Evolutionary conservation across 495 filamentous ascomycete genomes (phyloP).

Genomic region (Penicillium subrubescens): DNA sequence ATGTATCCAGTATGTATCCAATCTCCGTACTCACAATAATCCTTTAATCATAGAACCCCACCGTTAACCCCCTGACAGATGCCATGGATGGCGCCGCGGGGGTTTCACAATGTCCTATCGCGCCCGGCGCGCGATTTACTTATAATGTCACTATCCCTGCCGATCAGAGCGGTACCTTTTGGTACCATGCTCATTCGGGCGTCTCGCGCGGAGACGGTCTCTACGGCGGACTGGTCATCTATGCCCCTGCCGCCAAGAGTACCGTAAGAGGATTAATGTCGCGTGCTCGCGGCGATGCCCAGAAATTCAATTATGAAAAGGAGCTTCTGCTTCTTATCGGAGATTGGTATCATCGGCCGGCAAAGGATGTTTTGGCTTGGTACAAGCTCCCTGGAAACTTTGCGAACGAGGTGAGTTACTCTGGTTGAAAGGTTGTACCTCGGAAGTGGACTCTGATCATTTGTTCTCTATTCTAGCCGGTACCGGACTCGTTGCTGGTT

Average conservation of each 20-base stretch:
- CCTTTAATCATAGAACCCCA: not conserved
- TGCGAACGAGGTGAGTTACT: conserved; percentile 45
- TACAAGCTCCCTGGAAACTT: conserved; percentile 47
- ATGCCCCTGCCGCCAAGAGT: conserved; percentile 53
- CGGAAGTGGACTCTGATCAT: not conserved
- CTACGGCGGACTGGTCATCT: conserved; percentile 69
- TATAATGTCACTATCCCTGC: conserved; percentile 77
- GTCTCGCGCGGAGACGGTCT: conserved; percentile 75
- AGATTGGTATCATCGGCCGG: conserved; percentile 55
- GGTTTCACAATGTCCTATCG: conserved; percentile 67
- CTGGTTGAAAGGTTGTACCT: not conserved
- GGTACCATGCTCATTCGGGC: conserved; percentile 76
- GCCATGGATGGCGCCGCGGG: conserved; percentile 73
- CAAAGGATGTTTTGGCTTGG: conserved; percentile 45
- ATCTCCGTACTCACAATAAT: not conserved
- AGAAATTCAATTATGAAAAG: conserved; percentile 37
- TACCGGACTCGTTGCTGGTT: conserved; percentile 54
- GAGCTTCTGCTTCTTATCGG: conserved; percentile 51
- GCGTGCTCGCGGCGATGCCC: not conserved
- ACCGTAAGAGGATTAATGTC: conserved; percentile 32
- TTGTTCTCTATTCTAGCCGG: conserved; percentile 30
- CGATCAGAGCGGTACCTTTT: conserved; percentile 76
- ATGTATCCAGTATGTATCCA: conserved; percentile 55
- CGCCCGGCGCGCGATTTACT: conserved; percentile 64
- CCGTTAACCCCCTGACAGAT: conserved; percentile 24